Base-by-base conservation (phyloP, 495 filamentous ascomycete genomes). In the Neurospora intermedia region DNA sequence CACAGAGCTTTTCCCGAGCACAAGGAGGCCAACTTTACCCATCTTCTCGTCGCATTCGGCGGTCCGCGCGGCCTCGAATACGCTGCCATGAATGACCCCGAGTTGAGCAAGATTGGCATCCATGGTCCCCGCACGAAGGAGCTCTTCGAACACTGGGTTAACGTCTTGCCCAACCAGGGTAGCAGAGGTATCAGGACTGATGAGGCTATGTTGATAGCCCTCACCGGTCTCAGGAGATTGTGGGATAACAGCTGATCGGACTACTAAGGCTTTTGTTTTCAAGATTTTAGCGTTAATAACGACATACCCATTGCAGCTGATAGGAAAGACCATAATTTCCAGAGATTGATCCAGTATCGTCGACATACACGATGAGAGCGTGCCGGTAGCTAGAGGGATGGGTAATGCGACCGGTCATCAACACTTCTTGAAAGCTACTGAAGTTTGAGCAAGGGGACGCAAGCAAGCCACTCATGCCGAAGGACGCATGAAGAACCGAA, bases 101-200 rank as follows among this genome's bases (percentile, higher is more conserved):
- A 89, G 48, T 80, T 94, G 71, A 79, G 82, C 35, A 84, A 82
- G 11, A 82, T 88, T 76, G 86, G 86, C 9, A 85, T 92, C 38
- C 79, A 80, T 10, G 86, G 86, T 23, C 80, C 83, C 35, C 83
- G 86, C 43, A 86, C 87, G 23, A 87, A 83, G 70, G 88, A 91
- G 74, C 77, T 93, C 72, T 95, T 95, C 78, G 92, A 95, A 80
- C 81, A 87, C 70, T 94, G 91, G 91, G 85, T 95, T 20, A 91
- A 95, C 77, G 82, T 93, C 1, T 83, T 90, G 74, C 91, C 91
- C 3, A 88, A 88, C 3, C 91, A 94, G 77, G 92, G 92, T 1
- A 93, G 90, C 77, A 83, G 92, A 75, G 92, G 89, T 2, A 93
- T 94, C 72, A 82, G 91, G 76, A 94, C 91, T 5, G 92, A 94